These are phyloP conservation scores for Glebionis coronaria DNA, from an alignment of 129 eudicot species.

Conservation along the genomic window DNA sequence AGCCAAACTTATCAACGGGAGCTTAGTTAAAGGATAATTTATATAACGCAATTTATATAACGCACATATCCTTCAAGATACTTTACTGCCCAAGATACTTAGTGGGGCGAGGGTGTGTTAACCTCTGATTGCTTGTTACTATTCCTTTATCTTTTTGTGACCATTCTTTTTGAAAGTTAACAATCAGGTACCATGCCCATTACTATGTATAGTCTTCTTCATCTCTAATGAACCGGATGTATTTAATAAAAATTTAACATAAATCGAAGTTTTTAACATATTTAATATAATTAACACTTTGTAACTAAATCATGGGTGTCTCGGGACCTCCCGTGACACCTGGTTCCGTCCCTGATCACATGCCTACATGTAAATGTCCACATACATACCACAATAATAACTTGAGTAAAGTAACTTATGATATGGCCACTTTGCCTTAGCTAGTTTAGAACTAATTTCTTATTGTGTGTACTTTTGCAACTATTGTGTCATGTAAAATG, in stretches of 20 bases:
- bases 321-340: too few species aligned
- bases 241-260: too few species aligned
- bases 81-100: constrained; percentile 17
- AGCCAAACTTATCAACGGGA: constrained; percentile 1
- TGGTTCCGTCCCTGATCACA: too few species aligned
- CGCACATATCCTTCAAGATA: constrained; percentile 12
- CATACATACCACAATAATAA: not conserved
- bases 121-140: constrained; percentile 17
- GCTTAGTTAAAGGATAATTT: not conserved
- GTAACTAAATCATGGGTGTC: too few species aligned
- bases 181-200: not conserved
- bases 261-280: too few species aligned
- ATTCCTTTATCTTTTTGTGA: constrained; percentile 1
- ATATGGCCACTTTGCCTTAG: too few species aligned
- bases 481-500: too few species aligned
- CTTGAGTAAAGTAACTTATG: too few species aligned
- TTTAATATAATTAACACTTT: not conserved
- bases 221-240: not conserved
- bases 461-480: too few species aligned
- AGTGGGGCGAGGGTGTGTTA: constrained; percentile 8
- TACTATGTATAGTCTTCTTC: not conserved
- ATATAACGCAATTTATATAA: constrained; percentile 8
- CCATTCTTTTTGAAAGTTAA: not conserved
- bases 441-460: too few species aligned
- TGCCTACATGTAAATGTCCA: not conserved